Base-by-base conservation (phyloP, 2,329 filamentous ascomycete species). In the Aspergillus fumigatus region DNA sequence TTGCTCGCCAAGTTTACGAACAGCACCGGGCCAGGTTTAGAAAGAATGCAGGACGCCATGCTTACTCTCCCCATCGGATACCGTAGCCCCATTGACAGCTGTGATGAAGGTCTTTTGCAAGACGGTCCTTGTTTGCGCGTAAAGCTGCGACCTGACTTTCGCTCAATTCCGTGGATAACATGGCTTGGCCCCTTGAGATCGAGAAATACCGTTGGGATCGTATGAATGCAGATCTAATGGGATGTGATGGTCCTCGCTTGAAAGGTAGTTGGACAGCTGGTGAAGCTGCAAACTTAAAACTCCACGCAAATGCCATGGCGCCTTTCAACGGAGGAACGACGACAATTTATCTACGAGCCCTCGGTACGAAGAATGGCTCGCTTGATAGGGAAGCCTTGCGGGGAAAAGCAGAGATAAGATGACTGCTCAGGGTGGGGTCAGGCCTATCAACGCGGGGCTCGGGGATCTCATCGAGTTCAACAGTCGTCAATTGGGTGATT, bases 71-170 rank as follows among this genome's bases (percentile, higher is more conserved):
- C 85, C 86, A 90, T 73, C 79, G 74, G 60, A 87, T 80, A 0
- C 86, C 87, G 48, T 76, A 80, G 0, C 87, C 87, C 81, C 85
- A 89, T 73, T 85, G 78, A 67, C 84, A 88, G 2, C 85, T 88
- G 57, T 83, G 69, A 69, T 89, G 87, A 11, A 89, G 77, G 57
- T 85, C 82, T 26, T 80, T 77, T 76, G 87, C 85, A 61, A 89
- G 68, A 60, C 87, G 79, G 14, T 78, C 74, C 62, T 82, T 77
- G 60, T 87, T 80, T 41, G 87, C 81, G 56, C 80, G 82, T 52
- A 88, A 68, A 27, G 75, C 77, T 41, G 73, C 73, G 38, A 86
- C 71, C 40, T 83, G 74, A 19, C 78, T 70, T 49, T 83, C 79
- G 21, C 78, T 78, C 69, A 86, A 62, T 53, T 75, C 70, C 1